Evolutionary conservation across 345 rosid genomes (phyloP).

Genomic region (Hibiscus mutabilis): DNA sequence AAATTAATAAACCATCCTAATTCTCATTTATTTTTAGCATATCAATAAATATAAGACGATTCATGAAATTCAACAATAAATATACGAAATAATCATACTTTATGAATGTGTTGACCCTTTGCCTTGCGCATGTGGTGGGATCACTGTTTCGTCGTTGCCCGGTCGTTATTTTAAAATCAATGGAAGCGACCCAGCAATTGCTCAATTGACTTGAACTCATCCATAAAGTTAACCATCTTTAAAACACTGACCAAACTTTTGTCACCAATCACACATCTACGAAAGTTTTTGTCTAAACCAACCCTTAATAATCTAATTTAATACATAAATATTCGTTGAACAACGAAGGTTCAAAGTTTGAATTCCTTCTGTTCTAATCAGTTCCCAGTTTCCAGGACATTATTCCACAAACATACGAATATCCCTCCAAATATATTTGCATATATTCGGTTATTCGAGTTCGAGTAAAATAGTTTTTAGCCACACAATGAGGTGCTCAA

Average conservation of each 20-base stretch:
- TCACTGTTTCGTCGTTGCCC: not conserved
- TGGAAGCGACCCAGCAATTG: conserved; percentile 5
- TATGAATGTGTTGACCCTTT: not conserved
- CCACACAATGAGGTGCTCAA: no score
- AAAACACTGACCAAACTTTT: no score
- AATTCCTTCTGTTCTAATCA: not conserved
- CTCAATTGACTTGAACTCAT: conserved; percentile 14
- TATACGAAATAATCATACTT: not conserved
- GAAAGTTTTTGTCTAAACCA: no score
- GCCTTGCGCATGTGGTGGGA: not conserved
- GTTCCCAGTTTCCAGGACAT: no score
- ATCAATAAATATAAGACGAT: no score
- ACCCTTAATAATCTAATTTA: not conserved
- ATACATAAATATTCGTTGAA: not conserved
- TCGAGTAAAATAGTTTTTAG: not conserved
- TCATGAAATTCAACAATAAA: no score
- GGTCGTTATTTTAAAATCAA: not conserved
- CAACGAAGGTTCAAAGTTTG: not conserved
- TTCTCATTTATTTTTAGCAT: no score
- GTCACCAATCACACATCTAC: no score
- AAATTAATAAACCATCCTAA: no score
- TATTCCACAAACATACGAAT: no score
- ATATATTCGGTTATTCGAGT: not conserved
- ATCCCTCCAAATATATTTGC: no score
- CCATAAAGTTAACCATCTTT: no score